Evolutionary conservation across 768 basidiomycete species (phyloP), one percentile per base, ranked within the genome.

Genomic region (Tulasnella sp.): DNA sequence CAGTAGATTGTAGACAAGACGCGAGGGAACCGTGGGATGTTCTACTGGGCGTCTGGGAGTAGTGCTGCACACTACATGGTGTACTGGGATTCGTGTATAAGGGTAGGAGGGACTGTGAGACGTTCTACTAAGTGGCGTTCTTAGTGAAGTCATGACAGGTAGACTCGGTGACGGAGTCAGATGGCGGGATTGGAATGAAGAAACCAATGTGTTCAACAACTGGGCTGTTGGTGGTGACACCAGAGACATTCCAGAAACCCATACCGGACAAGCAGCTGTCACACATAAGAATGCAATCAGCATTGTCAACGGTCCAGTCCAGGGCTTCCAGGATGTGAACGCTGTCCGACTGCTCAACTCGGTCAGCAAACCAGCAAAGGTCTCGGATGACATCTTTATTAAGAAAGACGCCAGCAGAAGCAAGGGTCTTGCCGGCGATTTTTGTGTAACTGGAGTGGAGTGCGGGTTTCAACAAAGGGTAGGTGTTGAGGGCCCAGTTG

Each of bases 401-500:
- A 32, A 73, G 42, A 29, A 59, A 68, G 1, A 75, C 45, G 0
- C n/a, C 21, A 0, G 60, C 57, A 27, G 51, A 17, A 0, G 59
- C 32, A 7, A 56, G 29, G 0, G 34, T n/a, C 43, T 68, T 71
- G 0, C 72, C 72, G 0, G 58, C 25, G 0, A 69, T 70, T 51
- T 75, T 74, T 0, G 59, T 51, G 57, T 76, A 76, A 0, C 74
- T 2, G 0, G 62, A 58, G 12, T 55, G 68, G 0, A 77, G 62
- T 0, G 61, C 65, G 0, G 74, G 74, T 0, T 65, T 62, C 0
- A 76, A 62, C 0, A 69, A 57, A 0, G 74, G 73, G 43, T 63
- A 73, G 2, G 69, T 69, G 49, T 75, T 76, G 19, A 76, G 62
- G 0, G 63, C 57, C 73, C 73, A 75, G 46, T 74, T 75, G 12